Evolutionary conservation across 2,329 filamentous ascomycete species (phyloP).

Genomic region (Zalaria obscura): DNA sequence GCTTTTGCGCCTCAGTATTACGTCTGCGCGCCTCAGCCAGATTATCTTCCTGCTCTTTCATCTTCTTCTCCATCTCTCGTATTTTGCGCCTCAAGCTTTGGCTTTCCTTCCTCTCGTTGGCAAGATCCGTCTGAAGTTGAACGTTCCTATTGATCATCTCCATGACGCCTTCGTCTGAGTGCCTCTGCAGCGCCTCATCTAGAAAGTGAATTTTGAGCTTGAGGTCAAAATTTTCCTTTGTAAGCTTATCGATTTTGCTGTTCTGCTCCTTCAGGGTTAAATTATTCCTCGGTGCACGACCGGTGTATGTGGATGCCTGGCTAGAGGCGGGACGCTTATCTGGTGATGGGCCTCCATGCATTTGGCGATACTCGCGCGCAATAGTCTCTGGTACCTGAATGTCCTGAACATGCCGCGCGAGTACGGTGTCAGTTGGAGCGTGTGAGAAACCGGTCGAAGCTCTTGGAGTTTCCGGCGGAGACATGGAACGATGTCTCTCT

Average conservation of each 20-base stretch:
- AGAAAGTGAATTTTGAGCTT: constrained; percentile 97
- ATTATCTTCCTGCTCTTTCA: constrained; percentile 44
- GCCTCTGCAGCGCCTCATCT: constrained; percentile 79
- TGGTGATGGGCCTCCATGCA: constrained; percentile 47
- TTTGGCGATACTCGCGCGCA: constrained; percentile 70
- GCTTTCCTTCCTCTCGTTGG: constrained; percentile 81
- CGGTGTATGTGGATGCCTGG: constrained; percentile 14
- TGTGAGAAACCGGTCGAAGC: constrained; percentile 34
- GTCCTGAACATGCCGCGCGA: constrained; percentile 76
- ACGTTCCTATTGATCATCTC: constrained; percentile 98
- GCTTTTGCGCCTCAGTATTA: constrained; percentile 22
- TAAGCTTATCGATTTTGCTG: constrained; percentile 87
- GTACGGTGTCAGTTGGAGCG: constrained; percentile 63
- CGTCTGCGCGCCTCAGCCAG: constrained; percentile 29
- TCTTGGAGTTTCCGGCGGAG: constrained; percentile 54
- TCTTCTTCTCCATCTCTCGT: constrained; percentile 72
- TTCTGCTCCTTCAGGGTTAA: constrained; percentile 94
- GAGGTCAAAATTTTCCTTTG: constrained; percentile 93
- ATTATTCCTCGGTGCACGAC: constrained; percentile 20
- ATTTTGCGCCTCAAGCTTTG: constrained; percentile 67
- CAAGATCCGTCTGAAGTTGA: constrained; percentile 78
- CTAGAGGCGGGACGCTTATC: constrained; percentile 37
- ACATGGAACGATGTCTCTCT: constrained; percentile 36
- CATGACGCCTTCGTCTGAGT: constrained; percentile 91
- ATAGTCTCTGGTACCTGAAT: constrained; percentile 84